Percentiles rank a stretch among this genome's conserved stretches.
Conservation (phyloP, 2,329 filamentous ascomycete species). For the Acarospora socialis region DNA sequence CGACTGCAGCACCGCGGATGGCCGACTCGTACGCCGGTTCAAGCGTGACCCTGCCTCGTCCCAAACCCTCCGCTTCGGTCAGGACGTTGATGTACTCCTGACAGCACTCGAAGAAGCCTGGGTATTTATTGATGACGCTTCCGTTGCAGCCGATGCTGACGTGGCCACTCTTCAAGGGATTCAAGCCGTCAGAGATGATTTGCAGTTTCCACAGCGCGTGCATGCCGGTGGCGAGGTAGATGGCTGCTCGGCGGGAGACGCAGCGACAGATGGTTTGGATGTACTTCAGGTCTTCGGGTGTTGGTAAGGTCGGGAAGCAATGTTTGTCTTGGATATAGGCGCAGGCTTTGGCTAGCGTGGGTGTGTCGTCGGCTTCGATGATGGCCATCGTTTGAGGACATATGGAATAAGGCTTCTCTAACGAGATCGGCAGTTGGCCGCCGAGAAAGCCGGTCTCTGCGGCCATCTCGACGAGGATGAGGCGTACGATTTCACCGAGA, state of each 20-base stretch:
- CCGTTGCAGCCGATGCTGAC: constrained; percentile 35
- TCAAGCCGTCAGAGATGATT: constrained; percentile 13
- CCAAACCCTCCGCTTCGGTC: constrained; percentile 15
- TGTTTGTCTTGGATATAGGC: constrained; percentile 38
- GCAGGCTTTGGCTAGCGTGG: constrained; percentile 24
- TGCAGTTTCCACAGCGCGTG: constrained; percentile 45
- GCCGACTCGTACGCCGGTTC: constrained; percentile 10
- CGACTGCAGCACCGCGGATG: constrained; percentile 11
- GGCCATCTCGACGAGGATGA: constrained; percentile 47
- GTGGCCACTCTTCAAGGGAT: constrained; percentile 12
- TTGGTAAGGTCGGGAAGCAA: constrained; percentile 30
- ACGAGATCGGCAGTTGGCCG: constrained; percentile 40
- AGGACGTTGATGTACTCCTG: constrained; percentile 30
- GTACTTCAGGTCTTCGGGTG: constrained; percentile 39
- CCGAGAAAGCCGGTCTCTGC: constrained; percentile 40
- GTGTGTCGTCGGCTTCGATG: constrained; percentile 36
- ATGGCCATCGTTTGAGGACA: constrained; percentile 45
- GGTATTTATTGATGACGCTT: constrained; percentile 39
- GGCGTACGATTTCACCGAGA: constrained; percentile 47
- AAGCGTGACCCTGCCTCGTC: constrained; percentile 5
- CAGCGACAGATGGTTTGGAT: constrained; percentile 37
- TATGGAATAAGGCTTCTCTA: constrained; percentile 43
- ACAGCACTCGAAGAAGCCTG: constrained; percentile 31
- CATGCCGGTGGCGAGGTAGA: constrained; percentile 48
- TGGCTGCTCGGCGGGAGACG: constrained; percentile 45